These are phyloP conservation scores for Clonostachys sp. DNA, from an alignment of 2,329 filamentous ascomycete species.

Conservation along the genomic window DNA sequence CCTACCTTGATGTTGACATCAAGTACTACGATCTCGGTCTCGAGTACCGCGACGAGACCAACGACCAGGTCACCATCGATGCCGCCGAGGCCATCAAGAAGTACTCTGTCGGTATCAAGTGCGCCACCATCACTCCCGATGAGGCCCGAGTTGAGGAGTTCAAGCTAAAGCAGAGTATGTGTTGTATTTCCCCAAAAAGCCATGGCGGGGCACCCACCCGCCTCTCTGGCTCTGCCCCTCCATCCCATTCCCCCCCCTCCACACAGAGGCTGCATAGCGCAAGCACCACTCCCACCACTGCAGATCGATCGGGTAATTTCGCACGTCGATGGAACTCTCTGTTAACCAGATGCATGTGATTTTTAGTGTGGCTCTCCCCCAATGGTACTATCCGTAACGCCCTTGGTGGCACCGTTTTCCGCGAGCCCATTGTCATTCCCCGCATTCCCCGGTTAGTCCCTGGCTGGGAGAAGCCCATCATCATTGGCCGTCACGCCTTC, in stretches of 20 bases:
- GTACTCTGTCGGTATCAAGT: conserved; percentile 98
- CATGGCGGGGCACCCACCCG: no score
- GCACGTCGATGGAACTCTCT: neutral
- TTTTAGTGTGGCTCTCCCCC: conserved; percentile 89
- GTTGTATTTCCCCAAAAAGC: neutral
- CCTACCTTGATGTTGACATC: conserved; percentile 94
- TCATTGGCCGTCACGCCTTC: conserved; percentile 97
- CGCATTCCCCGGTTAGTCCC: conserved; percentile 89
- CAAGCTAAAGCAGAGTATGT: conserved; percentile 93
- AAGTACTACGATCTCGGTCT: conserved; percentile 97
- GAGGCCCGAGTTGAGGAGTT: conserved; percentile 97
- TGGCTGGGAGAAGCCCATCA: conserved; percentile 98
- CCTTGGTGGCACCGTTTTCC: conserved; percentile 93
- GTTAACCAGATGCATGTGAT: neutral
- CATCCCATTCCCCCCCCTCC: no score
- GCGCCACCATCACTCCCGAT: conserved; percentile 97
- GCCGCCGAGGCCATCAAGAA: conserved; percentile 98
- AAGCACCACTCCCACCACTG: neutral
- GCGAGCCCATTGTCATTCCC: conserved; percentile 96
- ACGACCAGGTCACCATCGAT: conserved; percentile 93
- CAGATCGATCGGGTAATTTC: neutral
- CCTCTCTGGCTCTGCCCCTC: no score
- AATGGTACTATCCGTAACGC: conserved; percentile 82
- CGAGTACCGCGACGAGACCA: conserved; percentile 90
- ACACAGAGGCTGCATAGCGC: no score